Evolutionary conservation across 2,329 filamentous ascomycete genomes (phyloP), one percentile per base, ranked within the genome.

Genomic region (Aspergillus intermedius): DNA sequence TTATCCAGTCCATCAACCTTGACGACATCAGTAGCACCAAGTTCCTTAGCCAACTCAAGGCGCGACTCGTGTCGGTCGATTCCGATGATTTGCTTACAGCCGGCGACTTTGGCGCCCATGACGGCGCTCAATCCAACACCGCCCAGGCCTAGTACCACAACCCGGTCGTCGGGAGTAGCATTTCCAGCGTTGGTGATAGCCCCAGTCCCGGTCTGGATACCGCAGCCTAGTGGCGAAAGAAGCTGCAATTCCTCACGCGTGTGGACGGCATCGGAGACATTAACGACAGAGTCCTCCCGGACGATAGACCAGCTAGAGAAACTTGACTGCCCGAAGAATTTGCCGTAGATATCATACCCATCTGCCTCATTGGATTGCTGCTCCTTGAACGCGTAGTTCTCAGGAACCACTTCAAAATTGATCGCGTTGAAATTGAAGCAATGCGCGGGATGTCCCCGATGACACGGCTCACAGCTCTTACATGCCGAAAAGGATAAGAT

Each of bases 241-340:
- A 74, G 53, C 46, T 72, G 67, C 15, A 77, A 58, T 5, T 58
- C 51, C 10, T 53, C 45, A 10, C 22, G 30, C 4, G 32, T 39
- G 44, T 73, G 66, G 10, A 74, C 63, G 32, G 71, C 53, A 4
- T 54, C 57, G 5, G 63, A 63, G 3, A 71, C 73, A 48, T 75
- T 77, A 21, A 75, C 63, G 10, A 73, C 63, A 3, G 63, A 68
- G 21, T 58, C 67, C 40, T 69, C 64, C 44, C 64, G 63, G 1
- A 73, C 72, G 15, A 75, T 57, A 5, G 65, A 69, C 40, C 65
- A 57, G 49, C 54, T 63, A 1, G 73, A 65, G 50, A 74, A 76
- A 42, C 72, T 75, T 1, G 67, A 72, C 49, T 77, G 73, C 1
- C 74, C 75, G 57, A 77, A 77, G 60, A 79, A 80, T 7, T 53